Percentiles rank a stretch among this genome's conserved stretches.
phyloP scores from a whole-genome alignment of 2,329 filamentous ascomycete genomes.

The Fusarium bactridioides region DNA sequence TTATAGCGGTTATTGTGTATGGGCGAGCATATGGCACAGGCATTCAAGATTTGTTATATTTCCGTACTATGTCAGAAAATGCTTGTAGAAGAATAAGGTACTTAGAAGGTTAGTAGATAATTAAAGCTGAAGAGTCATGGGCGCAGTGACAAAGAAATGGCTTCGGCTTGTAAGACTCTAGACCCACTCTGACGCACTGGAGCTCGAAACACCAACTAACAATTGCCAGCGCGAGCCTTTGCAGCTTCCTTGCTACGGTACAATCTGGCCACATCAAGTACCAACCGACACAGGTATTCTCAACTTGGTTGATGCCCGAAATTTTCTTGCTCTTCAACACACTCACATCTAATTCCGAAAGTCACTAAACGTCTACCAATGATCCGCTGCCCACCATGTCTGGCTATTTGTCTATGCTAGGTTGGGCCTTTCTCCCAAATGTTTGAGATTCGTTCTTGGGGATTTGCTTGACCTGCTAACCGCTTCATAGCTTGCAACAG shows the following conservation, averaged over 20 bases:
- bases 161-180: neutral
- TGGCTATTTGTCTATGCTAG: slow-evolving; percentile 60
- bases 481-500: slow-evolving; percentile 72
- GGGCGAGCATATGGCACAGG: neutral
- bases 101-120: neutral
- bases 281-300: neutral
- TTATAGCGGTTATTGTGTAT: neutral
- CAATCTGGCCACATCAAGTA: slow-evolving; percentile 34
- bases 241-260: neutral
- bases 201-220: slow-evolving; percentile 27
- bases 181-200: slow-evolving; percentile 42
- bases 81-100: neutral
- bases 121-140: neutral
- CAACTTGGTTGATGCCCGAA: neutral
- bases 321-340: neutral
- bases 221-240: slow-evolving; percentile 20
- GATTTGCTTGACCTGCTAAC: slow-evolving; percentile 26
- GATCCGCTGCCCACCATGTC: slow-evolving; percentile 53
- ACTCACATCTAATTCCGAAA: neutral
- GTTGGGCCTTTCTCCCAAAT: slow-evolving; percentile 65
- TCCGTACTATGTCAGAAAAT: neutral
- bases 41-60: neutral
- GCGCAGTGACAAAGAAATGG: neutral
- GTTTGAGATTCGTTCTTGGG: slow-evolving; percentile 46
- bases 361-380: slow-evolving; percentile 20